Evolutionary conservation across 2,329 filamentous ascomycete species (phyloP).

Genomic region (Gliomastix tumulicola): DNA sequence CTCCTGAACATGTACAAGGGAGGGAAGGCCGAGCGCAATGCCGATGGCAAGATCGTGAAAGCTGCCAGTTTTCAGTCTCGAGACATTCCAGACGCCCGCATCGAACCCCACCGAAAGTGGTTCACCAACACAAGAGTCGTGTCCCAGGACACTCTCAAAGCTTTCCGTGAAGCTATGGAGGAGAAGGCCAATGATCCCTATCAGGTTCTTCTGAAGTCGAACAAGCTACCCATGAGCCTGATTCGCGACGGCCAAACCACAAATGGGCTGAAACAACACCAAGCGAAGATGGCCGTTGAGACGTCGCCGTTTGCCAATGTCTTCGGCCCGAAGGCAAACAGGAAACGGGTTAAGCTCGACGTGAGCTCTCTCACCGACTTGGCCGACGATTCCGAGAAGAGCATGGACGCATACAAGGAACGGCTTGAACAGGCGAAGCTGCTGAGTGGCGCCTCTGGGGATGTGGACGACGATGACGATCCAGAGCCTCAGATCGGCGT

Average conservation of each 20-base stretch:
- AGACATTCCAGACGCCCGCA: constrained; percentile 74
- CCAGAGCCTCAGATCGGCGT: constrained; percentile 38
- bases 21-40: constrained; percentile 75
- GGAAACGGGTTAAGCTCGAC: constrained; percentile 85
- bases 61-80: constrained; percentile 78
- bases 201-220: constrained; percentile 89
- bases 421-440: constrained; percentile 72
- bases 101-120: constrained; percentile 97
- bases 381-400: constrained; percentile 70
- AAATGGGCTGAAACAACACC: constrained; percentile 85
- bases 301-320: constrained; percentile 79
- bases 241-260: constrained; percentile 73
- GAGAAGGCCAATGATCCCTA: constrained; percentile 89
- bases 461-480: constrained; percentile 42
- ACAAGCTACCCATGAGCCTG: constrained; percentile 93
- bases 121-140: constrained; percentile 91
- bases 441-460: constrained; percentile 62
- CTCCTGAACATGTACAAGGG: constrained; percentile 86
- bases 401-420: constrained; percentile 75
- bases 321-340: constrained; percentile 88
- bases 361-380: constrained; percentile 78
- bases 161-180: constrained; percentile 87
- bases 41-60: constrained; percentile 75
- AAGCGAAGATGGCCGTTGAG: constrained; percentile 90
- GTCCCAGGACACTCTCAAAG: constrained; percentile 77